A percentile compares a stretch with the other conserved stretches of the same genome.
Conservation (phyloP, 2,329 filamentous ascomycete genomes). For the Cyphellophora attinorum region DNA sequence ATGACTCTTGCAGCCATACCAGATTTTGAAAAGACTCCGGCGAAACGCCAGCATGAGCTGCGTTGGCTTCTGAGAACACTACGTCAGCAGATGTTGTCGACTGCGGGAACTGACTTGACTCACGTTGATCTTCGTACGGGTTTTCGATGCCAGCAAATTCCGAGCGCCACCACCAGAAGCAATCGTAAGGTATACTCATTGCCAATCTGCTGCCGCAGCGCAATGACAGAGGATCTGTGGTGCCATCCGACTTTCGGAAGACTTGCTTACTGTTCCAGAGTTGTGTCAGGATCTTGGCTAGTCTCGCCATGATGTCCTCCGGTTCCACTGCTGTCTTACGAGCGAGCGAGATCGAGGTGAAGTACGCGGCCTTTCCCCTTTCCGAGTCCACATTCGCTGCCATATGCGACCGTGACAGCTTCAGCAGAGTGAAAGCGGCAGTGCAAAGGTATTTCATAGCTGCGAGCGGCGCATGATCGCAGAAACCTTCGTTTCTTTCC, state of each 20-base stretch:
- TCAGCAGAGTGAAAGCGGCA: conserved; percentile 7
- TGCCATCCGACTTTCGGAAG: conserved; percentile 7
- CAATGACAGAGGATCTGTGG: conserved; percentile 6
- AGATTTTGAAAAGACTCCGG: not conserved
- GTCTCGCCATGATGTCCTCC: conserved; percentile 7
- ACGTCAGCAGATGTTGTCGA: not conserved
- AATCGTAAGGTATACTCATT: conserved; percentile 10
- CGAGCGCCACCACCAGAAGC: conserved; percentile 10
- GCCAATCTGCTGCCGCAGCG: conserved; percentile 8
- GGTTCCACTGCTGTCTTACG: conserved; percentile 8
- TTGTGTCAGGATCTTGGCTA: conserved; percentile 9
- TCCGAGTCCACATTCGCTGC: conserved; percentile 4
- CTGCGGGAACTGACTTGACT: not conserved
- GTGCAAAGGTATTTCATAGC: conserved; percentile 4
- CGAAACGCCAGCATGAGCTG: not conserved
- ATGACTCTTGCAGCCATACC: not conserved
- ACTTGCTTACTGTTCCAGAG: conserved; percentile 11
- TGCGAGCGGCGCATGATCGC: conserved; percentile 3
- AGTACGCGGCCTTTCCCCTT: conserved; percentile 8
- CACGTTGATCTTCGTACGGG: conserved; percentile 5
- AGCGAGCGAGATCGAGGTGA: conserved; percentile 7
- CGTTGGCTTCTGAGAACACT: not conserved
- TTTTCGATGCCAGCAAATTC: conserved; percentile 8
- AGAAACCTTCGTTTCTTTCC: conserved; percentile 4
- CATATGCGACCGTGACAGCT: conserved; percentile 5